Base-by-base conservation (phyloP, 306 rosid species). In the Quercus berberidifolia region DNA sequence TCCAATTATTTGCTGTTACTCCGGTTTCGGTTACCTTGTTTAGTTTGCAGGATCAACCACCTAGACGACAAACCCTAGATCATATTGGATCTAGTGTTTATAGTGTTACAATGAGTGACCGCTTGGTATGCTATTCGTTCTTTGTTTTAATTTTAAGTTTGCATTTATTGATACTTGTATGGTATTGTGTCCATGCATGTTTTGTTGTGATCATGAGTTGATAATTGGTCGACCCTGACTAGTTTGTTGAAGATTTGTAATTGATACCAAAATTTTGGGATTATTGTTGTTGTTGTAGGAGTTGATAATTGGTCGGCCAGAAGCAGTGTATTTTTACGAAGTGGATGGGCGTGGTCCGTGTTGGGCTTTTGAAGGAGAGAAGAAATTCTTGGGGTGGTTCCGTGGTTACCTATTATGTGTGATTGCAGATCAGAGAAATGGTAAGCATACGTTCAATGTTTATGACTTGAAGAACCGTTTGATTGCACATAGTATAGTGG, bases 271-370 rank as follows among this genome's bases (percentile, higher is more conserved):
- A 41, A 41, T 41, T 41, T 41, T 41, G 12, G 46, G 46, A 8
- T 41, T 8, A 8, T 2, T 8, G 12, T 38, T 38, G 10, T 41
- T 41, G 46, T 41, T 41, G 46, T 8, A 93, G 97, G 98, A 95
- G 84, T 83, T 95, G 79, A 93, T 95, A 86, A 79, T 95, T 75
- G 99, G 98, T 75, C 89, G 99, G 75, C 91, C 94, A 30, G 99
- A 95, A 87, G 99, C 99, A 7, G 97, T 93, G 8, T 95, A 91
- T 80, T 93, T 95, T 84, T 95, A 95, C 79, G 99, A 95, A 87
- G 92, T 95, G 85, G 99, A 95, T 84, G 99, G 99, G 9, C 99
- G 97, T 71, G 99, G 99, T 82, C 99, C 99, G 33, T 95, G 99
- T 83, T 95, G 98, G 99, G 99, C 99, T 55, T 95, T 95, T 79